Conservation (phyloP, 2,329 filamentous ascomycete species). For the Parastagonospora nodorum region DNA sequence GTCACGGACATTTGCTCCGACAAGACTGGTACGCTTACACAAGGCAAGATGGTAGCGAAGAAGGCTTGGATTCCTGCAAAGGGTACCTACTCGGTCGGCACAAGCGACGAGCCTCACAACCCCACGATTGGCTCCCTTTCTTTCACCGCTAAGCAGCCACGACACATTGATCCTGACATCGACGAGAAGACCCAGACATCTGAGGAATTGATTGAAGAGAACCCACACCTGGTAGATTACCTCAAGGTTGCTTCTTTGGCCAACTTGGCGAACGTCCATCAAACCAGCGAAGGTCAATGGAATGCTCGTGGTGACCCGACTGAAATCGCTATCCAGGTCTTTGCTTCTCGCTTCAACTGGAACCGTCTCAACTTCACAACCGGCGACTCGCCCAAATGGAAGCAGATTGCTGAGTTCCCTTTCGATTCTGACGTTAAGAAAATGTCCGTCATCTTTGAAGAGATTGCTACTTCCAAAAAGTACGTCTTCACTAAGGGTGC, state of each 20-base stretch:
- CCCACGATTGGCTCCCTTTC: slow-evolving; percentile 37
- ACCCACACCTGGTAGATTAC: slow-evolving; percentile 38
- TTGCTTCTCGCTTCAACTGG: slow-evolving; percentile 71
- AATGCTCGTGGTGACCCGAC: slow-evolving; percentile 53
- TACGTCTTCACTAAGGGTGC: slow-evolving; percentile 68
- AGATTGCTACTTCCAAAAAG: slow-evolving; percentile 45
- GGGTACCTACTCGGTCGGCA: slow-evolving; percentile 40
- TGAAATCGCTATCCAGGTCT: slow-evolving; percentile 75
- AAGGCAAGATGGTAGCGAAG: slow-evolving; percentile 43
- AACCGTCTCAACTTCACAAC: slow-evolving; percentile 52
- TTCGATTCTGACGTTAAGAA: slow-evolving; percentile 77
- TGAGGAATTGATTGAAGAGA: slow-evolving; percentile 33
- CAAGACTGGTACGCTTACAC: slow-evolving; percentile 41
- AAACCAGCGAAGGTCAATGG: slow-evolving; percentile 47
- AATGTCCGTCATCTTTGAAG: slow-evolving; percentile 70
- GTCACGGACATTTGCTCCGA: slow-evolving; percentile 44
- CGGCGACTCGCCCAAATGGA: slow-evolving; percentile 35
- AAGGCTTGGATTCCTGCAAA: slow-evolving; percentile 42
- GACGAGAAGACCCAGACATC: slow-evolving; percentile 26
- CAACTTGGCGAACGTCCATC: slow-evolving; percentile 57
- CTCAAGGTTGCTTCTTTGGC: slow-evolving; percentile 47
- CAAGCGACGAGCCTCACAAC: slow-evolving; percentile 35
- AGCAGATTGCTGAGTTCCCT: slow-evolving; percentile 65
- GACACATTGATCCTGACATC: slow-evolving; percentile 36
- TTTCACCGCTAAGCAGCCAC: slow-evolving; percentile 32